Percentiles rank a stretch among this genome's conserved stretches.
Conservation (phyloP, 169 alveolate genomes). For the Sarcocystis neurona region DNA sequence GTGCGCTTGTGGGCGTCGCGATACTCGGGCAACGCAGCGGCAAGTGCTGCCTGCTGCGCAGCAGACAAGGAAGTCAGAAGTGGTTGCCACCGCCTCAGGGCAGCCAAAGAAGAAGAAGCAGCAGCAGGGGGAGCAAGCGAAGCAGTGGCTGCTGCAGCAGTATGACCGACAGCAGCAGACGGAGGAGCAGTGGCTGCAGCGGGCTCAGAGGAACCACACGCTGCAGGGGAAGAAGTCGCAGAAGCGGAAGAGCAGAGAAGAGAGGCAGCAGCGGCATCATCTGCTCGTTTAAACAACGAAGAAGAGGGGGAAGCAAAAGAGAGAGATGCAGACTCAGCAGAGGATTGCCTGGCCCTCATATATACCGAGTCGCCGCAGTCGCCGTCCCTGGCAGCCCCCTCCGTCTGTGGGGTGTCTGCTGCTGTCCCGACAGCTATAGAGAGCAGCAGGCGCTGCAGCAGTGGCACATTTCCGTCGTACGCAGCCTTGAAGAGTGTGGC, state of each 20-base stretch:
- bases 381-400: too few relatives aligned
- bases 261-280: too few relatives aligned
- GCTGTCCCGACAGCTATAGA: too few relatives aligned
- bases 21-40: not conserved
- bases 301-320: too few relatives aligned
- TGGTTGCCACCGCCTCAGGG: too few relatives aligned
- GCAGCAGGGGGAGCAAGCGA: not conserved
- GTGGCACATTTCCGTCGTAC: not conserved
- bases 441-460: not conserved
- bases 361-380: too few relatives aligned
- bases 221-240: not conserved
- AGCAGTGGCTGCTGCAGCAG: too few relatives aligned
- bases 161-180: too few relatives aligned
- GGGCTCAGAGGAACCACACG: not conserved
- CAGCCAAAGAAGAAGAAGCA: not conserved
- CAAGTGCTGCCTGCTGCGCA: not conserved
- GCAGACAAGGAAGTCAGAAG: not conserved
- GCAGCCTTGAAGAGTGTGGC: constrained; percentile 2
- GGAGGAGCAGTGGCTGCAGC: too few relatives aligned
- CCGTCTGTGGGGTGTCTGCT: too few relatives aligned
- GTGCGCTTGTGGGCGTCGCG: not conserved
- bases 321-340: too few relatives aligned
- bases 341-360: not conserved
- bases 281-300: too few relatives aligned
- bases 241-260: not conserved